Percentiles rank a stretch among this genome's conserved stretches.
phyloP scores from a whole-genome alignment of 1,139 yeast genomes.

The Eremothecium cymbalariae region DNA sequence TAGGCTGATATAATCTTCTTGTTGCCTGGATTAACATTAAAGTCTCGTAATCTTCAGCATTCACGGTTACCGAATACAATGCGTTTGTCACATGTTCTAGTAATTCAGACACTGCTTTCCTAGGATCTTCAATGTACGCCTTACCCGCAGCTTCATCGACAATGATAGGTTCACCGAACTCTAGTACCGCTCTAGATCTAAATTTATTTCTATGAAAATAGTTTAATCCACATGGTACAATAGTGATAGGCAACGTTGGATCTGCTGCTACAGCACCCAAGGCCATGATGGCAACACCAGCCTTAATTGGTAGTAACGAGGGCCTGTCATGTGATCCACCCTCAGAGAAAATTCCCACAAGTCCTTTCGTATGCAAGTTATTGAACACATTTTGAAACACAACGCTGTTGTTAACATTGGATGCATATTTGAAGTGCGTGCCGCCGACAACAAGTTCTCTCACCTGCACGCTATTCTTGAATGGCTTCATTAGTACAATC shows the following conservation, averaged over 20 bases:
- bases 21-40: conserved; percentile 70
- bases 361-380: conserved; percentile 48
- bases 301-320: conserved; percentile 62
- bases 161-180: conserved; percentile 62
- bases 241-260: conserved; percentile 47
- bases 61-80: conserved; percentile 61
- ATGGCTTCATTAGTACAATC: conserved; percentile 43
- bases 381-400: conserved; percentile 58
- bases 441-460: conserved; percentile 40
- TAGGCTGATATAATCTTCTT: conserved; percentile 49
- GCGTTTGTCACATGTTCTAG: conserved; percentile 50
- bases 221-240: conserved; percentile 71
- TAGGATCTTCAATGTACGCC: conserved; percentile 47
- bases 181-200: conserved; percentile 69
- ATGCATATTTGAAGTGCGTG: conserved; percentile 48
- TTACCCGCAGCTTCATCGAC: conserved; percentile 44
- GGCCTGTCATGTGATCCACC: conserved; percentile 71
- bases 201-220: conserved; percentile 71
- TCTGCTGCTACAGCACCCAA: conserved; percentile 60
- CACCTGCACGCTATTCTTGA: conserved; percentile 34
- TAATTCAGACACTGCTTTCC: conserved; percentile 49
- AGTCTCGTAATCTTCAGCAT: conserved; percentile 69
- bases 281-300: conserved; percentile 80
- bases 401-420: conserved; percentile 52
- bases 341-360: conserved; percentile 68